phyloP scores from a whole-genome alignment of 2,329 filamentous ascomycete species.

The Ceratocystis diversiconidia region DNA sequence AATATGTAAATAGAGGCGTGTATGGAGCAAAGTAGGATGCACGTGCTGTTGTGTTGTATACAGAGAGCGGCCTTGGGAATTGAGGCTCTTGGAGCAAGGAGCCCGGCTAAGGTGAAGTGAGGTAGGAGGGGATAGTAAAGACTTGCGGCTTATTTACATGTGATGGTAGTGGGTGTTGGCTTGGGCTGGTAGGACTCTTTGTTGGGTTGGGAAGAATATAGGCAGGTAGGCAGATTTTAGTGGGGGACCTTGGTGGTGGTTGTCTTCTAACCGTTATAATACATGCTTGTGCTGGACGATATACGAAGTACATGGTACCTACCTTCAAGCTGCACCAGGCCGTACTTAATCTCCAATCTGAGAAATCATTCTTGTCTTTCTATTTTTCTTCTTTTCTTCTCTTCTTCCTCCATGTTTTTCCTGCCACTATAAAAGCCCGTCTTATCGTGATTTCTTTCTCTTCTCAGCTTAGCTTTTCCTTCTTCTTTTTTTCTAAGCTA shows the following conservation, averaged over 20 bases:
- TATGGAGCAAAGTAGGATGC: too few relatives aligned
- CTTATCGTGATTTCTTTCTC: neutral
- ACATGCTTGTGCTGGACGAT: neutral
- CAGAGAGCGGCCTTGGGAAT: neutral
- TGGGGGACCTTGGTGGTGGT: neutral
- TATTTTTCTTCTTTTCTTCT: constrained; percentile 11
- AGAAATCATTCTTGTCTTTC: constrained; percentile 18
- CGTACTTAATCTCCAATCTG: constrained; percentile 11
- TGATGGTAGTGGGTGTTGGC: neutral
- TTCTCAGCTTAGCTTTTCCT: neutral
- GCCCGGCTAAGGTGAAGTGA: neutral
- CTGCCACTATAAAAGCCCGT: neutral
- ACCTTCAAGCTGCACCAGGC: neutral
- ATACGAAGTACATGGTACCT: neutral
- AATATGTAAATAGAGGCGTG: neutral
- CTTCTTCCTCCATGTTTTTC: constrained; percentile 6
- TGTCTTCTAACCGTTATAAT: neutral
- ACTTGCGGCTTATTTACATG: neutral
- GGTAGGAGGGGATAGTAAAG: neutral
- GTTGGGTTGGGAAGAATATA: neutral
- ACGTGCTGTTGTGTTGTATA: neutral
- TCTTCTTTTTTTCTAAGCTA: constrained; percentile 6
- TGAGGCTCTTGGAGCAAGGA: neutral
- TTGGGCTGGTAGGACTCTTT: neutral
- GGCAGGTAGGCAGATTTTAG: neutral